A percentile compares a stretch with the other conserved stretches of the same genome.
phyloP scores from a whole-genome alignment of 495 filamentous ascomycete species.

The Diplogelasinospora grovesii region DNA sequence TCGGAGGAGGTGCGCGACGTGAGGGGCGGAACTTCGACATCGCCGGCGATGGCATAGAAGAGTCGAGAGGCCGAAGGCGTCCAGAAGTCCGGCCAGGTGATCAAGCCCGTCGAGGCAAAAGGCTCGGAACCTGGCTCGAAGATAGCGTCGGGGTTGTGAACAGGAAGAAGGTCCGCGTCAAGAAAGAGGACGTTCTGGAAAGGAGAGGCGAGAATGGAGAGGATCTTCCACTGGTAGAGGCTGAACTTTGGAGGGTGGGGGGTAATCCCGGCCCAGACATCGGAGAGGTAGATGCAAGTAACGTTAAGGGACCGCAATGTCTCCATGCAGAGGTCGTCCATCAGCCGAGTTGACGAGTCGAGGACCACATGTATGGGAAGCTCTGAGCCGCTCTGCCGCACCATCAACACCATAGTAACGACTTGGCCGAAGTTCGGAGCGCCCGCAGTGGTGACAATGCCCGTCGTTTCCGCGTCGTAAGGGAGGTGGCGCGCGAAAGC shows the following conservation, averaged over 20 bases:
- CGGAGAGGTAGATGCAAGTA: slow-evolving; percentile 34
- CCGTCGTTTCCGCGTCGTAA: slow-evolving; percentile 41
- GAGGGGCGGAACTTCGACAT: slow-evolving; percentile 27
- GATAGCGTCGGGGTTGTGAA: slow-evolving; percentile 45
- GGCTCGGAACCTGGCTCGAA: slow-evolving; percentile 39
- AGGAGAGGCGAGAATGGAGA: slow-evolving; percentile 53
- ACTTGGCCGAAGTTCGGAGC: slow-evolving; percentile 21
- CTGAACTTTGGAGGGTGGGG: slow-evolving; percentile 4
- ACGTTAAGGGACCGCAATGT: slow-evolving; percentile 46
- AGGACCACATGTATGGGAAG: slow-evolving; percentile 56
- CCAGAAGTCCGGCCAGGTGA: slow-evolving; percentile 62
- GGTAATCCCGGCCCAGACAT: slow-evolving; percentile 6
- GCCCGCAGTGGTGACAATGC: slow-evolving; percentile 44
- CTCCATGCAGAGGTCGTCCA: slow-evolving; percentile 45
- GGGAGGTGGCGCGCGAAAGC: slow-evolving; percentile 32
- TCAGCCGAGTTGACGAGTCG: slow-evolving; percentile 42
- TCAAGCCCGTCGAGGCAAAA: slow-evolving; percentile 46
- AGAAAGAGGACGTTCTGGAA: slow-evolving; percentile 58
- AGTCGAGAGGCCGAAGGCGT: slow-evolving; percentile 42
- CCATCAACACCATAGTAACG: slow-evolving; percentile 49
- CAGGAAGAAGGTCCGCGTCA: slow-evolving; percentile 53
- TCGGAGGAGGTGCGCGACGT: slow-evolving; percentile 41
- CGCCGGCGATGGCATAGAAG: slow-evolving; percentile 49
- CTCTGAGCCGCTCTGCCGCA: slow-evolving; percentile 48
- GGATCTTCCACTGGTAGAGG: slow-evolving; percentile 54